A percentile compares a stretch with the other conserved stretches of the same genome.
These are phyloP conservation scores for Cordyceps fumosorosea DNA, from an alignment of 2,329 filamentous ascomycete genomes.

Conservation along the genomic window DNA sequence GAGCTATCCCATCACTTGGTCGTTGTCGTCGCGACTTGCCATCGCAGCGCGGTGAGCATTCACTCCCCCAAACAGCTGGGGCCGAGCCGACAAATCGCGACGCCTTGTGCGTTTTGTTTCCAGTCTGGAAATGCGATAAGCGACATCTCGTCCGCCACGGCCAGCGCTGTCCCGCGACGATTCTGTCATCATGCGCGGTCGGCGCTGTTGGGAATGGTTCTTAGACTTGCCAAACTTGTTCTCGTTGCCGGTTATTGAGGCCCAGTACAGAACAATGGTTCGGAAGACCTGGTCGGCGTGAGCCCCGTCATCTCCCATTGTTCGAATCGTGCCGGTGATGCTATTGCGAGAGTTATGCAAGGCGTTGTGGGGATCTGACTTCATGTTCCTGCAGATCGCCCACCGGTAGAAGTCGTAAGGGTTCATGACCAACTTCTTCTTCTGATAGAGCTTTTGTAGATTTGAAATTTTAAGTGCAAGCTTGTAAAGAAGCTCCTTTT, in stretches of 20 bases:
- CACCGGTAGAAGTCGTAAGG: constrained; percentile 32
- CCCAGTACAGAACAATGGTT: constrained; percentile 23
- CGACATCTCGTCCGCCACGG: neutral
- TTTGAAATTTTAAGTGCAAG: constrained; percentile 29
- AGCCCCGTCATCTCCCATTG: constrained; percentile 13
- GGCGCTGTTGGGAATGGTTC: neutral
- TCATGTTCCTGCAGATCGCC: constrained; percentile 1
- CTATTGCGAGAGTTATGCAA: neutral
- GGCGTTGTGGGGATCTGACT: neutral
- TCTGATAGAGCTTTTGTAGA: constrained; percentile 20
- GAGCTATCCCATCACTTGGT: too few relatives aligned
- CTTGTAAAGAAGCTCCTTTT: constrained; percentile 29
- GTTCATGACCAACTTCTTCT: constrained; percentile 27
- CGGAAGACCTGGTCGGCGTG: constrained; percentile 22
- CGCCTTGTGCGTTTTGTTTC: neutral
- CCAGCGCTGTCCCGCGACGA: neutral
- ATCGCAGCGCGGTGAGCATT: constrained; percentile 21
- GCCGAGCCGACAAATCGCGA: neutral
- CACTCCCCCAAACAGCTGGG: constrained; percentile 20
- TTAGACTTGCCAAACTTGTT: constrained; percentile 18
- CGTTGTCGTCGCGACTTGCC: too few relatives aligned
- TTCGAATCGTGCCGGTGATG: constrained; percentile 13
- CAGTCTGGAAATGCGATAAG: neutral
- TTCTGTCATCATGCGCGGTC: neutral
- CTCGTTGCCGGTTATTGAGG: constrained; percentile 17